Conservation (phyloP, 2,329 filamentous ascomycete genomes). For the Paecilomyces variotii region DNA sequence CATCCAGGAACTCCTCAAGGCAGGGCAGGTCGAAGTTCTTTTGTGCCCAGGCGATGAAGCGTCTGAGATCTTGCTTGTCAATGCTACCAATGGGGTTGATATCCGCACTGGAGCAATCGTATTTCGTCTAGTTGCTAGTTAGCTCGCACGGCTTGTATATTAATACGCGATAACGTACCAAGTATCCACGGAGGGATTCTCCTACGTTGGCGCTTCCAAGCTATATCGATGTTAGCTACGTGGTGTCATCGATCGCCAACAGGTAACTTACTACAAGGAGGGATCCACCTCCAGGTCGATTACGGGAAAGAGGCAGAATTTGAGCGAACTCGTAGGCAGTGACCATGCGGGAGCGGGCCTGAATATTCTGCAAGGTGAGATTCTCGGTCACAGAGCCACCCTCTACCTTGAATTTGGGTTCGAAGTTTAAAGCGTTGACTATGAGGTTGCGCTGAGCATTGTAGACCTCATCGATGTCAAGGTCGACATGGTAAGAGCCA, state of each 20-base stretch:
- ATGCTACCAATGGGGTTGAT: conserved; percentile 41
- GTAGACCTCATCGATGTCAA: conserved; percentile 63
- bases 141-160: background rate
- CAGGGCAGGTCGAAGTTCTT: conserved; percentile 49
- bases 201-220: conserved; percentile 60
- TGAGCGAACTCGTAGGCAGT: conserved; percentile 55
- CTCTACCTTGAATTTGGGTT: conserved; percentile 53
- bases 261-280: conserved; percentile 43
- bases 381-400: conserved; percentile 45
- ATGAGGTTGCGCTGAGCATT: conserved; percentile 19
- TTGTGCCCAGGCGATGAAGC: conserved; percentile 58
- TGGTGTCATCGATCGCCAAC: background rate
- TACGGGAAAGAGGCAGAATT: conserved; percentile 51
- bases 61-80: conserved; percentile 59
- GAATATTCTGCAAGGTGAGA: conserved; percentile 44
- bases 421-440: conserved; percentile 48
- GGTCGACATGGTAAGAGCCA: conserved; percentile 61
- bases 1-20: conserved; percentile 51
- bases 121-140: conserved; percentile 56
- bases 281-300: conserved; percentile 43
- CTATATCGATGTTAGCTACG: background rate
- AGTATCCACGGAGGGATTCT: conserved; percentile 16
- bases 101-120: conserved; percentile 49
- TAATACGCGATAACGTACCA: background rate
- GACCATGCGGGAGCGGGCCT: conserved; percentile 58